Evolutionary conservation across 2,329 filamentous ascomycete species (phyloP), one percentile per base, ranked within the genome.

Genomic region (Claviceps pazoutovae): DNA sequence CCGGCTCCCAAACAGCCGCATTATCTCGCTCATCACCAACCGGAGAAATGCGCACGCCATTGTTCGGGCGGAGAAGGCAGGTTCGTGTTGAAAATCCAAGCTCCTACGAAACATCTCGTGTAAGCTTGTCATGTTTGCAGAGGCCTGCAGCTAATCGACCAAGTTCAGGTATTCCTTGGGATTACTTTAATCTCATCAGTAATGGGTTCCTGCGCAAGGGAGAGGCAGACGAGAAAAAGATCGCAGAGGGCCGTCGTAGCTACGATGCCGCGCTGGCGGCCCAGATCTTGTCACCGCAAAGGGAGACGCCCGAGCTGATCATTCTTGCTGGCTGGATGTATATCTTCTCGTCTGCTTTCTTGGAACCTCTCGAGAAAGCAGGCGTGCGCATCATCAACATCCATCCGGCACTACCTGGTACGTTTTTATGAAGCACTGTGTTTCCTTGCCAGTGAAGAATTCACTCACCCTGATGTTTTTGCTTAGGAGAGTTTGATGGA

Each of bases 261-360:
- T 94, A 93, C 66, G 88, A 95, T 64, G 77, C 80, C 14, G 86
- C 86, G 44, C 72, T 95, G 56, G 86, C 87, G 0, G 66, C 75
- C 43, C 73, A 83, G 54, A 76, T 94, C 50, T 71, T 91, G 23
- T 55, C 58, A 7, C 52, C 51, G 16, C 58, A 61, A 2, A 64
- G 68, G 4, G 77, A 84, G 56, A 68, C 68, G 53, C 88, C 88
- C 0, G 79, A 90, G 51, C 67, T 95, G 51, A 80, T 95, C 48
- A 83, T 93, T 8, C 85, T 89, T 58, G 83, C 86, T 3, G 88
- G 89, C 2, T 94, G 86, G 77, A 94, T 94, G 88, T 83, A 93
- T 64, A 83, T 94, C 53, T 77, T 94, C 48, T 82, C 81, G 0
- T 71, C 73, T 2, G 70, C 73, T 1, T 93, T 94, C 64, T 71